Percentiles rank a stretch among this genome's conserved stretches.
Evolutionary conservation across 2,329 filamentous ascomycete species (phyloP).

Genomic region (Fusarium goolgardi): DNA sequence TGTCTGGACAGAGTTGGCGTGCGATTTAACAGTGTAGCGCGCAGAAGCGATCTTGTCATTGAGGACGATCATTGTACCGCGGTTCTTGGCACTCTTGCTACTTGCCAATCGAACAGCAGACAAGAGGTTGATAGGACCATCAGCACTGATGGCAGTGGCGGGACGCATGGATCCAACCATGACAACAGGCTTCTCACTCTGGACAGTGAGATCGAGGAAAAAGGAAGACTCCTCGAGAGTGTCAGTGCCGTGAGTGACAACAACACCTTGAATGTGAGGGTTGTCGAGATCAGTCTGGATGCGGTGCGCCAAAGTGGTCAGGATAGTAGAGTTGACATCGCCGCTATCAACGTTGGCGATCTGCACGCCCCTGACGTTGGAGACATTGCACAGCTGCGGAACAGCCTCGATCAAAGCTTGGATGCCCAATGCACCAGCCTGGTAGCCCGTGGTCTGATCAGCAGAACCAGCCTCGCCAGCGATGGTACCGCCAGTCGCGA

Average conservation of each 20-base stretch:
- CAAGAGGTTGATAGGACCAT: constrained; percentile 71
- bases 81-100: constrained; percentile 55
- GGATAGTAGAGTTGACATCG: constrained; percentile 60
- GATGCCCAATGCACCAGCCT: constrained; percentile 58
- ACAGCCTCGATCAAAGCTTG: constrained; percentile 64
- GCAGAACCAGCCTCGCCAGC: constrained; percentile 60
- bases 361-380: constrained; percentile 65
- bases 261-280: constrained; percentile 58
- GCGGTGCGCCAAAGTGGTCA: constrained; percentile 59
- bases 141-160: constrained; percentile 69
- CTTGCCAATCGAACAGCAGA: constrained; percentile 68
- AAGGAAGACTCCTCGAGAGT: constrained; percentile 72
- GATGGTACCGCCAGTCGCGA: constrained; percentile 68
- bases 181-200: constrained; percentile 68
- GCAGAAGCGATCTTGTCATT: constrained; percentile 69
- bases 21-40: constrained; percentile 69
- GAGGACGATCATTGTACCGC: constrained; percentile 69
- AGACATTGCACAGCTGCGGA: constrained; percentile 63
- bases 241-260: constrained; percentile 74
- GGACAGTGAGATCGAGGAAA: constrained; percentile 68
- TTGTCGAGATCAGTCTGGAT: constrained; percentile 60
- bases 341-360: constrained; percentile 60
- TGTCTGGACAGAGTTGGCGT: constrained; percentile 71
- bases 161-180: constrained; percentile 72
- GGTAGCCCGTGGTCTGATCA: constrained; percentile 58